Conservation (phyloP, 1,284 basidiomycete genomes). For the Tranzscheliella williamsii region DNA sequence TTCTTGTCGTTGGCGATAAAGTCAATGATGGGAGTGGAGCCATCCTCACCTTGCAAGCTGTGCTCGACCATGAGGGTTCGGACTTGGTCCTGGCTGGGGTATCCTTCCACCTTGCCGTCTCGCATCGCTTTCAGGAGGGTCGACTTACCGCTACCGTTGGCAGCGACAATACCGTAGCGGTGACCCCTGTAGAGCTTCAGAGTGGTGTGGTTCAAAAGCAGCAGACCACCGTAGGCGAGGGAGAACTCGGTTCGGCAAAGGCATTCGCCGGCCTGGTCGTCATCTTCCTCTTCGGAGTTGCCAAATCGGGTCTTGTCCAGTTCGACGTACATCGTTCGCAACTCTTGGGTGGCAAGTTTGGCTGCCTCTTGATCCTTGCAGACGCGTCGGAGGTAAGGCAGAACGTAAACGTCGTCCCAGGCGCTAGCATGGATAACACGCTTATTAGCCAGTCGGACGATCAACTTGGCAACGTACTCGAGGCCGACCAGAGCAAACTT, state of each 20-base stretch:
- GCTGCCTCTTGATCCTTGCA: slow-evolving; percentile 45
- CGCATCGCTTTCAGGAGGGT: slow-evolving; percentile 94
- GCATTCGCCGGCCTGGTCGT: slow-evolving; percentile 67
- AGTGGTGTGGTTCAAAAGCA: slow-evolving; percentile 92
- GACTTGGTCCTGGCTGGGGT: slow-evolving; percentile 83
- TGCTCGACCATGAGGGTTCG: slow-evolving; percentile 95
- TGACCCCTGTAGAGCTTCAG: slow-evolving; percentile 84
- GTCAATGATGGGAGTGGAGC: slow-evolving; percentile 77
- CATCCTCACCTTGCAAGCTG: slow-evolving; percentile 89
- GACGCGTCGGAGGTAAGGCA: slow-evolving; percentile 62
- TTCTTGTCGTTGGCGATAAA: slow-evolving; percentile 78
- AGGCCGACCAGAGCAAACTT: slow-evolving; percentile 49
- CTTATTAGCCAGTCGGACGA: slow-evolving; percentile 58
- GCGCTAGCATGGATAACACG: slow-evolving; percentile 53
- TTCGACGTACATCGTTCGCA: slow-evolving; percentile 52
- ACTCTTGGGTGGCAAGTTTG: slow-evolving; percentile 43
- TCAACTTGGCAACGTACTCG: slow-evolving; percentile 47
- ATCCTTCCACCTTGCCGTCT: slow-evolving; percentile 91
- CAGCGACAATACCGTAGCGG: slow-evolving; percentile 90
- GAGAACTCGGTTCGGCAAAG: slow-evolving; percentile 93
- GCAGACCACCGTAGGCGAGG: slow-evolving; percentile 91
- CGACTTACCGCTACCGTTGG: slow-evolving; percentile 94
- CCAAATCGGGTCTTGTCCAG: slow-evolving; percentile 57
- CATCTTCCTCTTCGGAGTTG: slow-evolving; percentile 69
- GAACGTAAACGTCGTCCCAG: slow-evolving; percentile 60